A percentile compares a stretch with the other conserved stretches of the same genome.
Conservation (phyloP, 163 green algal species). For the Trebouxia gelatinosa region DNA sequence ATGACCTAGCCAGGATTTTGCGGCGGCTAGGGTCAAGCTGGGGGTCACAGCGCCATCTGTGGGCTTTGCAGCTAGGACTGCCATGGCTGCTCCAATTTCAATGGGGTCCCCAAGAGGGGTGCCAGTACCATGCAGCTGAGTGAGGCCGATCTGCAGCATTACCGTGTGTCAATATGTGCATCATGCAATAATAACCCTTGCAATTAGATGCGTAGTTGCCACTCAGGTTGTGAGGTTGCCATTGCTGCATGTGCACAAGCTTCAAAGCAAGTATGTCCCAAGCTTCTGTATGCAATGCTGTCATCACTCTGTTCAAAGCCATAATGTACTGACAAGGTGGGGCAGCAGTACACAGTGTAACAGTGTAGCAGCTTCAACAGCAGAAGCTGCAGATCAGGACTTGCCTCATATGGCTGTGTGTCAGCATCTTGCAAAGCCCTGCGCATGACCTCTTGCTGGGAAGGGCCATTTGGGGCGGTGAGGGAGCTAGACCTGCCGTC, state of each 20-base stretch:
- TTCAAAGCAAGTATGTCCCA: too few species aligned
- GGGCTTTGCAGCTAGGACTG: constrained; percentile 6
- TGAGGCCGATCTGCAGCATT: not conserved
- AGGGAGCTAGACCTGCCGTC: constrained; percentile 59
- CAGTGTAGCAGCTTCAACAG: constrained; percentile 48
- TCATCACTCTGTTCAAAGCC: too few species aligned
- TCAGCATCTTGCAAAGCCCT: constrained; percentile 35
- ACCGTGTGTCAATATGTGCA: not conserved
- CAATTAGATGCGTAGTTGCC: too few species aligned
- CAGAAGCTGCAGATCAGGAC: too few species aligned
- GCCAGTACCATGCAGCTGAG: constrained; percentile 46
- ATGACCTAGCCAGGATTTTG: constrained; percentile 24
- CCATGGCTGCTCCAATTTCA: constrained; percentile 45
- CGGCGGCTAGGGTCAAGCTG: constrained; percentile 37
- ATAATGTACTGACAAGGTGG: too few species aligned
- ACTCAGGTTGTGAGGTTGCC: too few species aligned
- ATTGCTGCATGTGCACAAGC: too few species aligned
- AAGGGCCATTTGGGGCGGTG: constrained; percentile 73
- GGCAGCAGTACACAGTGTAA: too few species aligned
- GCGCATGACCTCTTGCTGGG: constrained; percentile 60
- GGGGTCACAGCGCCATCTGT: too few species aligned
- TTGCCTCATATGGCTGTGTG: constrained; percentile 29
- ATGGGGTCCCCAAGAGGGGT: constrained; percentile 63
- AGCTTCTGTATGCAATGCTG: too few species aligned
- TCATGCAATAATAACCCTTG: too few species aligned